These are phyloP conservation scores for Gnomoniopsis sp. DNA, from an alignment of 2,329 filamentous ascomycete genomes.

Conservation along the genomic window DNA sequence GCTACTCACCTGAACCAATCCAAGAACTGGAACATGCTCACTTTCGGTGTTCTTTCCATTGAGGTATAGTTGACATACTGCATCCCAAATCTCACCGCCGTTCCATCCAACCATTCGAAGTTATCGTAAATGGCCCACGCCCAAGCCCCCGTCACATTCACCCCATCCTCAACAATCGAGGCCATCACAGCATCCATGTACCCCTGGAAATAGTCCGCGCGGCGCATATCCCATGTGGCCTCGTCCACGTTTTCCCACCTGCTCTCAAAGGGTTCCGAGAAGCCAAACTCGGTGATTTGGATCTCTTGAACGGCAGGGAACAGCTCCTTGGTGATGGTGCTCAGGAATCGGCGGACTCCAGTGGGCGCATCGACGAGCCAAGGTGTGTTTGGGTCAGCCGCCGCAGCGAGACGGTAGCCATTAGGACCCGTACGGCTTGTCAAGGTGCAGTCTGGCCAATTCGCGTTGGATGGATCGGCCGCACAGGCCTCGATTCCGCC, in stretches of 20 bases:
- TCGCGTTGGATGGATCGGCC: neutral
- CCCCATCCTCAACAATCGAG: constrained; percentile 1
- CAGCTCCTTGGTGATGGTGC: constrained; percentile 7
- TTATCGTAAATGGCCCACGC: constrained; percentile 9
- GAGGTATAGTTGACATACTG: constrained; percentile 11
- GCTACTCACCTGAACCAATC: neutral
- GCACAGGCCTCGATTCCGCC: neutral
- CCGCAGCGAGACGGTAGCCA: neutral
- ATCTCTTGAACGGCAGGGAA: constrained; percentile 5
- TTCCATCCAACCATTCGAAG: constrained; percentile 7
- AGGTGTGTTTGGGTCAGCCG: constrained; percentile 1
- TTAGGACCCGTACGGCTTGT: neutral
- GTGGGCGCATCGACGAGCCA: constrained; percentile 3
- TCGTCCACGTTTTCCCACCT: neutral
- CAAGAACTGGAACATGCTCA: constrained; percentile 6
- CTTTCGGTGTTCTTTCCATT: constrained; percentile 3
- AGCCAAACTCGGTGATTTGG: constrained; percentile 7
- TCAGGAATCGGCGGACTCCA: constrained; percentile 7
- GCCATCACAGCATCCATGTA: constrained; percentile 1
- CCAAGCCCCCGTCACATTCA: constrained; percentile 7
- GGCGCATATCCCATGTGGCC: constrained; percentile 5
- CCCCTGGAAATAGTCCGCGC: constrained; percentile 6
- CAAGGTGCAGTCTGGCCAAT: constrained; percentile 4
- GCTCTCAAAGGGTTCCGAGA: constrained; percentile 1
- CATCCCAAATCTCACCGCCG: constrained; percentile 4